Evolutionary conservation across 768 basidiomycete species (phyloP), one percentile per base, ranked within the genome.

Genomic region (Dioszegia aurantiaca): DNA sequence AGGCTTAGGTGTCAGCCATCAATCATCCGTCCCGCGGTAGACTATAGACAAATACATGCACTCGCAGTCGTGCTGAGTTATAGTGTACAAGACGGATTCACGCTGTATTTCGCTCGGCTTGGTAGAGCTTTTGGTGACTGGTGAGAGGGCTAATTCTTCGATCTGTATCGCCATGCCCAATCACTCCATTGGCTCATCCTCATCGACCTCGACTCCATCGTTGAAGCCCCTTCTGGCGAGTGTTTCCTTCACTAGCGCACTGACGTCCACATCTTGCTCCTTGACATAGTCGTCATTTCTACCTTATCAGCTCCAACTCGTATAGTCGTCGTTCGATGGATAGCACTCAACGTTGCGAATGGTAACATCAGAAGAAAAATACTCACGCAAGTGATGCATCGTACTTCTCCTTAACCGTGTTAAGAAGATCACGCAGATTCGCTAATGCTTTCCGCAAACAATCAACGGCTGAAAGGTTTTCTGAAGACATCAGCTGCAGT

Each of bases 381-480:
- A 63, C 72, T 56, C 44, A 73, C 59, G 77, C 72, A 21, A 91
- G 77, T 68, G 86, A 87, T 2, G 73, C 74, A 11, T 80, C 78
- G 66, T 93, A 95, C 30, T 80, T 80, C 14, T 85, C 84, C 59
- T 88, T 85, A 21, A 93, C 81, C 3, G 85, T 81, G 33, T 80
- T 82, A 66, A 87, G 89, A 1, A 93, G 81, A 43, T 83, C 80
- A 60, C 93, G 89, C 28, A 97, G 82, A 73, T 90, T 83, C 14
- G 80, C 78, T 33, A 97, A 81, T 0, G 90, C 90, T 30, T 81
- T 81, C 46, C 90, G 80, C 28, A 97, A 82, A 1, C 90, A 88
- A 14, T 84, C 82, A 16, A 93, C 78, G 0, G 94, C 90, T 3
- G 92, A 94, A n/a, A 88, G 80, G 36, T 85, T 82, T 72, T 97